Evolutionary conservation across 768 basidiomycete genomes (phyloP), one percentile per base, ranked within the genome.

Genomic region (Boletus reticulatus): DNA sequence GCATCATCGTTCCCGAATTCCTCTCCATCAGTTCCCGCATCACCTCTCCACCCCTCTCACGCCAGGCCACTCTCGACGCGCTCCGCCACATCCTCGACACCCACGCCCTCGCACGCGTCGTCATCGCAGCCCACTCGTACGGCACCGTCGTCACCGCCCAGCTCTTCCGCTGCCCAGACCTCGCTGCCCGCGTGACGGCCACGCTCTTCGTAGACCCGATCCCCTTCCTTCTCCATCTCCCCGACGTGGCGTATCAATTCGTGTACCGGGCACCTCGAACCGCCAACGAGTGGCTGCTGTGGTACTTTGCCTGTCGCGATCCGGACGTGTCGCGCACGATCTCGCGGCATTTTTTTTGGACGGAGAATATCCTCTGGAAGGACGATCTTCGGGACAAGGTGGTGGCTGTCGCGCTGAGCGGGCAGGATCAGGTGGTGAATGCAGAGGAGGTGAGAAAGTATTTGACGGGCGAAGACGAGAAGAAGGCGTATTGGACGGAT

Each of bases 231-330:
- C 74, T 88, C 8, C 84, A 86, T 68, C 76, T 81, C 41, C 82
- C 86, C 4, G 62, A 77, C n/a, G 79, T 87, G 43, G 83, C 84
- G 19, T 79, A 77, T 65, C 87, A 86, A 65, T 88, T 88, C 55
- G 73, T 88, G 38, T 86, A 88, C 69, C 80, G 87, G 20, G 43
- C 58, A 8, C 75, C 86, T n/a, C 58, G 61, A n/a, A 48, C 63
- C 52, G 80, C 80, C 51, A 80, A 80, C 62, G 82, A 88, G 59
- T 85, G 84, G 83, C 75, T 84, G 68, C 60, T 88, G 48, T 87
- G 84, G 82, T 88, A 83, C 62, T 87, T 88, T 60, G 77, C 84
- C 20, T 81, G 80, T 52, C 78, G 80, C 12, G 87, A 88, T 58
- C 72, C 83, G 11, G 85, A 87, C 61, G 76, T 85, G 44, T 78